These are phyloP conservation scores for Termitomyces bulborhizus DNA, from an alignment of 768 basidiomycete species.

Conservation along the genomic window DNA sequence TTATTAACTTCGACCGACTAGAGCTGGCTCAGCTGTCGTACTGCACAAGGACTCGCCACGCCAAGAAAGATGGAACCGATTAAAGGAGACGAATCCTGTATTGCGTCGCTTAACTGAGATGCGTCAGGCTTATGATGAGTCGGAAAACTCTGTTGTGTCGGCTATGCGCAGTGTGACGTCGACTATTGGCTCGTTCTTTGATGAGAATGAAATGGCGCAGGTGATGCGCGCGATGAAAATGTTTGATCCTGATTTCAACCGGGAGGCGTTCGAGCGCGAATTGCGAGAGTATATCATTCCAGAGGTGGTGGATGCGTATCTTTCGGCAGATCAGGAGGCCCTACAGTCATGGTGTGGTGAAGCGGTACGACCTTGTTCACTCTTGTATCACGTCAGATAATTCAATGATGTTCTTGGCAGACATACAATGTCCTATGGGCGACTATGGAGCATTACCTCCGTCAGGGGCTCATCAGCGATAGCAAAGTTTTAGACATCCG, in stretches of 20 bases:
- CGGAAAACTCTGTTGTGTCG: conserved; percentile 84
- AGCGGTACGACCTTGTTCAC: conserved; percentile 53
- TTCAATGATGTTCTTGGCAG: conserved; percentile 28
- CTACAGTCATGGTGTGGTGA: conserved; percentile 92
- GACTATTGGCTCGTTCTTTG: conserved; percentile 85
- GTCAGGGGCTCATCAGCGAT: conserved; percentile 86
- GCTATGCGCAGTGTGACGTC: conserved; percentile 78
- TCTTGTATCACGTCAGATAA: conserved; percentile 2
- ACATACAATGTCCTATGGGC: conserved; percentile 99
- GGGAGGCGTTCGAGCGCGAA: conserved; percentile 85
- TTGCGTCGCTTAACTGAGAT: conserved; percentile 53
- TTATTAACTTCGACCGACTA: conserved; percentile 21
- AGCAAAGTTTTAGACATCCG: conserved; percentile 96
- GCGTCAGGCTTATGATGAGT: conserved; percentile 78
- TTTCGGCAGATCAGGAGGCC: conserved; percentile 83
- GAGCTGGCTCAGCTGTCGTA: conserved; percentile 83
- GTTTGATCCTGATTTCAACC: conserved; percentile 84
- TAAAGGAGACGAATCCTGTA: conserved; percentile 79
- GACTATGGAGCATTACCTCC: conserved; percentile 90
- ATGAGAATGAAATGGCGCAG: conserved; percentile 98
- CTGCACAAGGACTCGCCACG: conserved; percentile 77
- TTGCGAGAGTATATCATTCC: conserved; percentile 96
- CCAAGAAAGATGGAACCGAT: conserved; percentile 72
- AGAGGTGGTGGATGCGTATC: conserved; percentile 94
- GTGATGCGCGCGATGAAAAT: conserved; percentile 81